Percentiles rank a stretch among this genome's conserved stretches.
Evolutionary conservation across 31 red algal genomes (phyloP).

Genomic region (Asparagopsis taxiformis): DNA sequence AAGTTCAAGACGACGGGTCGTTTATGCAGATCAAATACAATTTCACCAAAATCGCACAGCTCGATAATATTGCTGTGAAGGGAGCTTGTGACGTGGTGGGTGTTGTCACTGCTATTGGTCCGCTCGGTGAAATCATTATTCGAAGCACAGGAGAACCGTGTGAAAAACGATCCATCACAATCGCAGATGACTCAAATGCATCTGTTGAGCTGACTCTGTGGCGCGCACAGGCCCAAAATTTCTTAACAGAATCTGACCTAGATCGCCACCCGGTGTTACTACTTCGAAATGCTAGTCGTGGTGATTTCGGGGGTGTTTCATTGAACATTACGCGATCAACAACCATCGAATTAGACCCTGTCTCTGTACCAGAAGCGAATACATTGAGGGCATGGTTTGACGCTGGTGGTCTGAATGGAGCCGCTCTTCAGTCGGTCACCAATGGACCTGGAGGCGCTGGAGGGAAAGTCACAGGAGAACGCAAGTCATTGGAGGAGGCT

Average conservation of each 20-base stretch:
- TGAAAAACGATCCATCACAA: slow-evolving; percentile 53
- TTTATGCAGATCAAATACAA: slow-evolving; percentile 81
- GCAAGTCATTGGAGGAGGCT: slow-evolving; percentile 80
- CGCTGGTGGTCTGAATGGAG: slow-evolving; percentile 44
- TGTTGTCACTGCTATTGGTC: slow-evolving; percentile 58
- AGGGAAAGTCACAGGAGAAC: slow-evolving; percentile 28
- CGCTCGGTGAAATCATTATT: slow-evolving; percentile 70
- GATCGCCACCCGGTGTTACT: slow-evolving; percentile 58
- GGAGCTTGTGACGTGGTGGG: slow-evolving; percentile 82
- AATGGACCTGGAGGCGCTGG: slow-evolving; percentile 26
- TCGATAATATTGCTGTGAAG: slow-evolving; percentile 57
- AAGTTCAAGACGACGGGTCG: slow-evolving; percentile 65
- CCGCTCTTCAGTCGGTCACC: slow-evolving; percentile 39
- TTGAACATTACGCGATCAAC: slow-evolving; percentile 66
- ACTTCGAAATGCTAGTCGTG: slow-evolving; percentile 58
- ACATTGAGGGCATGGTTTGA: slow-evolving; percentile 90
- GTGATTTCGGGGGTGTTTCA: slow-evolving; percentile 82
- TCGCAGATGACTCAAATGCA: slow-evolving; percentile 75
- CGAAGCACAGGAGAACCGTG: slow-evolving; percentile 74
- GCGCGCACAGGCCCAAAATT: slow-evolving; percentile 60
- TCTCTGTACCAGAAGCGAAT: slow-evolving; percentile 73
- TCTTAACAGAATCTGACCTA: slow-evolving; percentile 49
- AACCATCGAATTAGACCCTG: slow-evolving; percentile 80
- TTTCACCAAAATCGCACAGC: slow-evolving; percentile 80
- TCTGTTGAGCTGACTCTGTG: slow-evolving; percentile 82